Evolutionary conservation across 2,329 filamentous ascomycete genomes (phyloP).

Genomic region (Colletotrichum tamarilloi): DNA sequence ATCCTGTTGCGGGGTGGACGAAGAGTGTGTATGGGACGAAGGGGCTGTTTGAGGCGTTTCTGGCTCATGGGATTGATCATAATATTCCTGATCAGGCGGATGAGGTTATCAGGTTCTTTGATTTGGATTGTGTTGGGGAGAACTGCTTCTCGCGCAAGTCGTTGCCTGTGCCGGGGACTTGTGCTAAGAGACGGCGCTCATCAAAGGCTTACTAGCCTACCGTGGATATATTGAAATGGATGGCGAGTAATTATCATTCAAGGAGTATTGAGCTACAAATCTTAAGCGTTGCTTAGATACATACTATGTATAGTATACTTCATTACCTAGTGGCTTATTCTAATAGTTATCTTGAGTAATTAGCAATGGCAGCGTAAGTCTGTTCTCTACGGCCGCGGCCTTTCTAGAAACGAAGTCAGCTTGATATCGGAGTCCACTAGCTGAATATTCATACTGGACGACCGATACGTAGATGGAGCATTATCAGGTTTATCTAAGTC

Average conservation of each 20-base stretch:
- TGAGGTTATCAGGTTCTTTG: constrained; percentile 38
- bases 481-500: no score
- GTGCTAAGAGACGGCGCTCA: neutral
- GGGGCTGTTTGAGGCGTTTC: constrained; percentile 36
- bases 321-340: no score
- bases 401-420: neutral
- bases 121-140: constrained; percentile 32
- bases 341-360: neutral
- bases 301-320: no score
- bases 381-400: neutral
- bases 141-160: constrained; percentile 37
- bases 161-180: neutral
- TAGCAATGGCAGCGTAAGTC: neutral
- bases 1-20: constrained; percentile 30
- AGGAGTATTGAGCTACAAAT: neutral
- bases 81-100: constrained; percentile 35
- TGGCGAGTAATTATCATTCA: neutral
- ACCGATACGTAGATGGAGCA: no score
- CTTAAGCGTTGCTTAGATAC: neutral
- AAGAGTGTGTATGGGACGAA: constrained; percentile 36
- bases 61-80: constrained; percentile 34
- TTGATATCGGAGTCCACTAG: neutral
- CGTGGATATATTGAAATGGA: neutral
- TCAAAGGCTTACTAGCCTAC: neutral
- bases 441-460: no score